Conservation (phyloP, 371 early-diverging fungal genomes). For the Apophysomyces ossiformis region DNA sequence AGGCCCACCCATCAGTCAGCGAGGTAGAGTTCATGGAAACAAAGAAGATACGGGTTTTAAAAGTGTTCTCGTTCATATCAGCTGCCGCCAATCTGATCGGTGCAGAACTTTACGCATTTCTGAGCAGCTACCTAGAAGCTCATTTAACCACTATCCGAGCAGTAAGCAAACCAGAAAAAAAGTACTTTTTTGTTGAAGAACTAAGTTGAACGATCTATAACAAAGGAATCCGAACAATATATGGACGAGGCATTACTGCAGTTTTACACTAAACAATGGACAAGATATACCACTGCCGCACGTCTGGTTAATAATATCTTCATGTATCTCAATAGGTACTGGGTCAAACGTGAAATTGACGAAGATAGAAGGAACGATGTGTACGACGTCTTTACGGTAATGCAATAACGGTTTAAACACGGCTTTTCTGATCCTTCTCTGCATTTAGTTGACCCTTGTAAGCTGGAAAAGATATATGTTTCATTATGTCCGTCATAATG, state of each 20-base stretch:
- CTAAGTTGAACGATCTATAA: conserved; percentile 10
- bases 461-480: conserved; percentile 91
- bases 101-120: conserved; percentile 79
- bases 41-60: not conserved
- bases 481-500: conserved; percentile 72
- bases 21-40: conserved; percentile 18
- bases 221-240: conserved; percentile 61
- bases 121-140: conserved; percentile 75
- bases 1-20: conserved; percentile 31
- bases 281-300: conserved; percentile 83
- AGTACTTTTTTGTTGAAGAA: not conserved
- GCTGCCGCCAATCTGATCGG: conserved; percentile 83
- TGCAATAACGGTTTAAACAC: conserved; percentile 23
- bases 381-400: conserved; percentile 93
- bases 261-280: conserved; percentile 91
- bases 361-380: conserved; percentile 86
- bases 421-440: not conserved
- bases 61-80: conserved; percentile 10
- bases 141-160: conserved; percentile 64
- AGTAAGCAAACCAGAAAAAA: conserved; percentile 17
- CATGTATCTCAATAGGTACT: conserved; percentile 94
- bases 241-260: conserved; percentile 83
- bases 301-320: conserved; percentile 90
- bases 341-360: conserved; percentile 95
- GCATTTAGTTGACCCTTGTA: conserved; percentile 74